phyloP scores from a whole-genome alignment of 2,329 filamentous ascomycete species.

The Aspergillus sp. region DNA sequence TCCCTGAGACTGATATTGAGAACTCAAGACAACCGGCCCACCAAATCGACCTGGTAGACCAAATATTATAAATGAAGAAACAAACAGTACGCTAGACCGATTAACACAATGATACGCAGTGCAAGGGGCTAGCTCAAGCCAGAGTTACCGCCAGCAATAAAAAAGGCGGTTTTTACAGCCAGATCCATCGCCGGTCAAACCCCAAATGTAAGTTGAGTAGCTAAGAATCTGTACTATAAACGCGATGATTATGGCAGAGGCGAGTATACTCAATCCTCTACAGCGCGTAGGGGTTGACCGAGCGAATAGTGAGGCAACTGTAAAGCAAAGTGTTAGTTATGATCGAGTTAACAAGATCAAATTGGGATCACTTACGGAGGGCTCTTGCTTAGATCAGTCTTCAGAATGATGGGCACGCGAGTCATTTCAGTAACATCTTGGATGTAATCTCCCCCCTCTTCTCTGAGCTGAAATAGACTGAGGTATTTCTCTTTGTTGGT shows the following conservation, averaged over 20 bases:
- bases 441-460: slow-evolving; percentile 93
- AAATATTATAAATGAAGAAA: slow-evolving; percentile 19
- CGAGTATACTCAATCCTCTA: slow-evolving; percentile 27
- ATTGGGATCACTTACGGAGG: slow-evolving; percentile 76
- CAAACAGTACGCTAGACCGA: slow-evolving; percentile 24
- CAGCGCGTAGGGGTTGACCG: slow-evolving; percentile 53
- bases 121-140: slow-evolving; percentile 4
- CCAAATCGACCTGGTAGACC: slow-evolving; percentile 10
- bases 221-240: slow-evolving; percentile 21
- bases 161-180: slow-evolving; percentile 13
- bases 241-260: slow-evolving; percentile 26
- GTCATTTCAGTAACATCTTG: slow-evolving; percentile 99
- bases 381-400: slow-evolving; percentile 98
- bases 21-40: slow-evolving; percentile 10
- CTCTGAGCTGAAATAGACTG: slow-evolving; percentile 81
- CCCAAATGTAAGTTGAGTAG: slow-evolving; percentile 12
- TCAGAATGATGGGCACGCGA: slow-evolving; percentile 92
- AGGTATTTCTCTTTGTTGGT: slow-evolving; percentile 96
- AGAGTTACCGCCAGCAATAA: slow-evolving; percentile 6
- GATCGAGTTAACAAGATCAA: neutral
- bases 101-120: slow-evolving; percentile 22
- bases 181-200: slow-evolving; percentile 14
- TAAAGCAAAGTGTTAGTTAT: slow-evolving; percentile 22
- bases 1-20: slow-evolving; percentile 1
- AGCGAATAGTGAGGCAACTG: slow-evolving; percentile 52